Conservation (phyloP, 257 asterid species). For the Echium plantagineum region DNA sequence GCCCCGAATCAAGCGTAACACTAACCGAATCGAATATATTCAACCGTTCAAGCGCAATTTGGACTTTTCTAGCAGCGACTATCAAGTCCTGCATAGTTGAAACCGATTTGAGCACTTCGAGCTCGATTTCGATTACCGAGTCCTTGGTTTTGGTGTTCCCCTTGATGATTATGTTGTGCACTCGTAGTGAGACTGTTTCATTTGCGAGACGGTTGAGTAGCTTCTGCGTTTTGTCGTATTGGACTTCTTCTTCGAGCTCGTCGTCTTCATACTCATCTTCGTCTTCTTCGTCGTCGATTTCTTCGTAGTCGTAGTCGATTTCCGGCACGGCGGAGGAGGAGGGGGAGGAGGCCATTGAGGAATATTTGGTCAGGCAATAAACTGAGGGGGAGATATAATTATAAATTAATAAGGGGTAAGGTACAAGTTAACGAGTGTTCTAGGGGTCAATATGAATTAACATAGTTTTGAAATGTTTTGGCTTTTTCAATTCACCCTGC, state of each 20-base stretch:
- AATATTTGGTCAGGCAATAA: too few relatives aligned
- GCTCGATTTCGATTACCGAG: constrained; percentile 49
- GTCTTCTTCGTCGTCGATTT: too few relatives aligned
- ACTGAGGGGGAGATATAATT: too few relatives aligned
- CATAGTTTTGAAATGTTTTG: too few relatives aligned
- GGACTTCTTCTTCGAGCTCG: too few relatives aligned
- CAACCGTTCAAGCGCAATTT: constrained; percentile 46
- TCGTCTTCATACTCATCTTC: too few relatives aligned
- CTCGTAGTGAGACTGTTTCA: constrained; percentile 61
- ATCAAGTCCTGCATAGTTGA: constrained; percentile 64
- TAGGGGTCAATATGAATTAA: too few relatives aligned
- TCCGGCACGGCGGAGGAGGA: constrained; percentile 11
- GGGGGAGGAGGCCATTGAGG: not conserved
- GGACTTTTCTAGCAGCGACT: constrained; percentile 45
- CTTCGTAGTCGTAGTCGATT: too few relatives aligned
- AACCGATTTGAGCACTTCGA: constrained; percentile 43
- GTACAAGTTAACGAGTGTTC: too few relatives aligned
- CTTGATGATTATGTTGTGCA: constrained; percentile 75
- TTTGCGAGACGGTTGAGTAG: constrained; percentile 46
- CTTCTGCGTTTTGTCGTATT: constrained; percentile 26
- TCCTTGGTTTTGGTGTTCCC: constrained; percentile 76
- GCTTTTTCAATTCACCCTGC: too few relatives aligned
- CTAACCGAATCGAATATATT: constrained; percentile 71
- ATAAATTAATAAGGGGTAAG: too few relatives aligned
- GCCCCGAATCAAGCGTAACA: constrained; percentile 76